Conservation (phyloP, 148 eudicot genomes). For the Rhododendron vialii region DNA sequence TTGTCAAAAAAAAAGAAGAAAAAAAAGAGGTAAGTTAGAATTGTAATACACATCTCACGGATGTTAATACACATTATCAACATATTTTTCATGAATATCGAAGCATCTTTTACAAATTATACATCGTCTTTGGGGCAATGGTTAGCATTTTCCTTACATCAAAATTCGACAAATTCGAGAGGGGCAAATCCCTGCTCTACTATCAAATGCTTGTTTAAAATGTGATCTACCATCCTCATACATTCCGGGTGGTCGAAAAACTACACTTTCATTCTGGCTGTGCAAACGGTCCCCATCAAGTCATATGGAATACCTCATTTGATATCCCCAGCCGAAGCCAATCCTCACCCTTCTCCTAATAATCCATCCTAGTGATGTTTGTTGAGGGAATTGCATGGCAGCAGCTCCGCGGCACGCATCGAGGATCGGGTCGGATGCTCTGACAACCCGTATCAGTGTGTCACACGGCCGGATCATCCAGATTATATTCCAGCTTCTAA, state of each 20-base stretch:
- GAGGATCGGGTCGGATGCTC: too few species aligned
- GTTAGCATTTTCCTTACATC: neutral
- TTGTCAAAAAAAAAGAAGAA: neutral
- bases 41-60: neutral
- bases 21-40: too few species aligned
- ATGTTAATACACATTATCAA: neutral
- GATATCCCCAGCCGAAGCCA: slow-evolving; percentile 62
- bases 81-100: neutral
- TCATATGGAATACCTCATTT: slow-evolving; percentile 52
- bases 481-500: too few species aligned
- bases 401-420: too few species aligned
- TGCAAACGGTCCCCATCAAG: neutral
- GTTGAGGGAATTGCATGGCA: too few species aligned
- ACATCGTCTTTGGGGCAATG: neutral
- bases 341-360: slow-evolving; percentile 90
- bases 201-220: neutral
- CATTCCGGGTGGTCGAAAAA: neutral
- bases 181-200: neutral
- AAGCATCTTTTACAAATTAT: neutral
- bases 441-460: too few species aligned
- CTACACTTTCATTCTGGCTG: neutral
- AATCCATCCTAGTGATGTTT: slow-evolving; percentile 7
- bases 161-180: neutral
- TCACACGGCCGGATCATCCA: too few species aligned
- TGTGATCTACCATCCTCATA: neutral